Conservation (phyloP, 2,329 filamentous ascomycete species). For the Botryotinia convoluta region DNA sequence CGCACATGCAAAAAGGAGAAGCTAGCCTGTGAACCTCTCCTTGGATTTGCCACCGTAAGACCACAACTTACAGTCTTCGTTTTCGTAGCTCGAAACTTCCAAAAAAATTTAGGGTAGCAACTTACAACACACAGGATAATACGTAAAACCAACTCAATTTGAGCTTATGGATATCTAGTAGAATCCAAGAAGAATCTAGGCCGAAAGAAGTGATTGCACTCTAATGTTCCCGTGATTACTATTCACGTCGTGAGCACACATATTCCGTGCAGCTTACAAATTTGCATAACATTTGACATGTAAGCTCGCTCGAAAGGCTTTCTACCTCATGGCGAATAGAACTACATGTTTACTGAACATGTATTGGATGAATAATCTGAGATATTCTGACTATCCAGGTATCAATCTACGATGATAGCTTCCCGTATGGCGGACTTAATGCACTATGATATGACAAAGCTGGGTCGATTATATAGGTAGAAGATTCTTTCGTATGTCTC, state of each 20-base stretch:
- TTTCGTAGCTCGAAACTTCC: rapidly evolving
- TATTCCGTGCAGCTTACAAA: not conserved
- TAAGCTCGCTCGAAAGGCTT: not conserved
- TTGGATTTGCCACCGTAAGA: not conserved
- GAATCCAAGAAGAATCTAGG: not conserved
- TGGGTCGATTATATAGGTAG: no score
- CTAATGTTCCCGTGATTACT: not conserved
- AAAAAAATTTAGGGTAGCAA: no score
- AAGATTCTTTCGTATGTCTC: not conserved
- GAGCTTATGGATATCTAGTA: not conserved
- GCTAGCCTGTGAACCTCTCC: not conserved
- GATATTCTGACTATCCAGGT: not conserved
- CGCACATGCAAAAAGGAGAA: not conserved
- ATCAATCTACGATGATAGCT: no score
- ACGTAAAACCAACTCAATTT: not conserved
- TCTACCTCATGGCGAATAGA: not conserved
- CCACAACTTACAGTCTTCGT: not conserved
- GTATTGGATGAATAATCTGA: not conserved
- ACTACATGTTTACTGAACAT: not conserved
- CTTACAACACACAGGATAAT: no score
- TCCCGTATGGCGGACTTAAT: not conserved
- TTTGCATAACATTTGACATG: not conserved
- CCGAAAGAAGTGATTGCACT: not conserved
- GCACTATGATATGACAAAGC: not conserved
- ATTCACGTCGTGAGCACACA: not conserved